Evolutionary conservation across 495 filamentous ascomycete genomes (phyloP).

Genomic region (Oidiodendron maius): DNA sequence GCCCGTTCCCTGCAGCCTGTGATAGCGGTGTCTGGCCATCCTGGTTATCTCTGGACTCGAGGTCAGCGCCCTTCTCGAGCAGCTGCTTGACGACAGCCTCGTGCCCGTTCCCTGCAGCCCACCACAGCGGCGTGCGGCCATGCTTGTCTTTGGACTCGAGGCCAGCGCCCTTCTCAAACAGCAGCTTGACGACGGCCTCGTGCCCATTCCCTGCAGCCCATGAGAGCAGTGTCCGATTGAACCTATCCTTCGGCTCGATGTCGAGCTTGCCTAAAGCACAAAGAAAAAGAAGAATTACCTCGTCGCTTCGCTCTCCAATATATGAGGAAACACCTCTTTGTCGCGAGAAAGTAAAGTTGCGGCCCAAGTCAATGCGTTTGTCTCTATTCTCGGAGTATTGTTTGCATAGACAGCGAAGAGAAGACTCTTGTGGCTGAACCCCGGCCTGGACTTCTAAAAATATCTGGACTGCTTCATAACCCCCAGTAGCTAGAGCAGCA

Average conservation of each 20-base stretch:
- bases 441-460: conserved; percentile 19
- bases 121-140: too few relatives aligned
- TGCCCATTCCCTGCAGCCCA: too few relatives aligned
- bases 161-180: conserved; percentile 17
- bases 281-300: conserved; percentile 12
- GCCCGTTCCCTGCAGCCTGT: too few relatives aligned
- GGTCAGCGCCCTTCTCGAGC: too few relatives aligned
- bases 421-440: conserved; percentile 1
- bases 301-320: conserved; percentile 10
- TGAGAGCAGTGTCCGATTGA: conserved; percentile 9
- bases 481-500: conserved; percentile 33
- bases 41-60: too few relatives aligned
- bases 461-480: conserved; percentile 12
- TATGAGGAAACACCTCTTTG: conserved; percentile 7
- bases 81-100: too few relatives aligned
- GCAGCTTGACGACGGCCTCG: too few relatives aligned
- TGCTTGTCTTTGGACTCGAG: conserved; percentile 20
- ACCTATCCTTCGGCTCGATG: conserved; percentile 2
- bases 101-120: too few relatives aligned
- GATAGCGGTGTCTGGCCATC: too few relatives aligned
- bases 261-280: conserved; percentile 4
- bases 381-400: conserved; percentile 12
- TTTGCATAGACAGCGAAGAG: conserved; percentile 11
- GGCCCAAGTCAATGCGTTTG: conserved; percentile 3
- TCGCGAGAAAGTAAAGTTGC: conserved; percentile 11